phyloP scores from a whole-genome alignment of 495 filamentous ascomycete species.

The Hypoxylon subgilvum region DNA sequence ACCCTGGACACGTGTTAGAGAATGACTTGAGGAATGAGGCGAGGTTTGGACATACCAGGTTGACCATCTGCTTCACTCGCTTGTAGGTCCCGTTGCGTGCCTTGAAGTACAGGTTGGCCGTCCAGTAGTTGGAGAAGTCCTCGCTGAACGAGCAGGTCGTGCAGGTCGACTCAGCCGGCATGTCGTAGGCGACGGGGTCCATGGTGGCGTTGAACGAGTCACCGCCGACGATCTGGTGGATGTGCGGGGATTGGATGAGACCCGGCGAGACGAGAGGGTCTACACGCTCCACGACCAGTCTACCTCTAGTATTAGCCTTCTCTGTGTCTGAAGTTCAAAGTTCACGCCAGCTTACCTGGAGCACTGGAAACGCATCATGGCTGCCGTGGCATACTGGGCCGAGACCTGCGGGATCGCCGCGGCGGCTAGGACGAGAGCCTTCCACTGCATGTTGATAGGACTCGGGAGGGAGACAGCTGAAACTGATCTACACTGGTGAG shows the following conservation, averaged over 20 bases:
- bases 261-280: slow-evolving; percentile 47
- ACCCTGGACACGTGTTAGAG: slow-evolving; percentile 36
- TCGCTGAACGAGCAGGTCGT: slow-evolving; percentile 48
- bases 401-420: slow-evolving; percentile 33
- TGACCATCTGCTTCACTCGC: slow-evolving; percentile 46
- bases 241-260: slow-evolving; percentile 40
- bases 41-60: slow-evolving; percentile 23
- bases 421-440: slow-evolving; percentile 28
- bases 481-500: slow-evolving; percentile 24
- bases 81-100: slow-evolving; percentile 51
- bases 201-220: slow-evolving; percentile 46
- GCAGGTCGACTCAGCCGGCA: slow-evolving; percentile 40
- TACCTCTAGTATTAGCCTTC: slow-evolving; percentile 10
- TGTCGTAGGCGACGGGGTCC: slow-evolving; percentile 32
- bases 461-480: slow-evolving; percentile 13
- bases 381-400: slow-evolving; percentile 32
- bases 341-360: slow-evolving; percentile 17
- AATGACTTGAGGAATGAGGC: slow-evolving; percentile 9
- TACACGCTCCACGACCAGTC: slow-evolving; percentile 46
- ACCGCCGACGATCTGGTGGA: slow-evolving; percentile 45
- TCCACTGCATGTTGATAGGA: slow-evolving; percentile 32
- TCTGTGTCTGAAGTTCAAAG: not conserved
- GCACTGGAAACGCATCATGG: slow-evolving; percentile 37
- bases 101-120: slow-evolving; percentile 47
- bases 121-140: slow-evolving; percentile 50